These are phyloP conservation scores for Suillus subaureus DNA, from an alignment of 768 basidiomycete genomes.

Conservation along the genomic window DNA sequence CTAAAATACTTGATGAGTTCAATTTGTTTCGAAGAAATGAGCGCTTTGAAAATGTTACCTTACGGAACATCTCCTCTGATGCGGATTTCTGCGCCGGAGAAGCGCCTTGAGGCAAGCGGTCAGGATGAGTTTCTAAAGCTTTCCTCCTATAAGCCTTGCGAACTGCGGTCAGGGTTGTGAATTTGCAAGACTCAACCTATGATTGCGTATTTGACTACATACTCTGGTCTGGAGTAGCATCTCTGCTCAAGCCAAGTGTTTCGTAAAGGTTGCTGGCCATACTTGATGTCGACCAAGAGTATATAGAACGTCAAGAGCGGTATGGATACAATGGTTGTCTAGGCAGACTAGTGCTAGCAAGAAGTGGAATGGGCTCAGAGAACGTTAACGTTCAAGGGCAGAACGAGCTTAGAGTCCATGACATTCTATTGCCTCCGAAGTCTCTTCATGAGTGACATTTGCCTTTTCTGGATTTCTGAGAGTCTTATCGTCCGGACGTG, in stretches of 20 bases:
- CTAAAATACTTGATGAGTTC: constrained; percentile 33
- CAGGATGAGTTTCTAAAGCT: constrained; percentile 77
- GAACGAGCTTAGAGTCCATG: not conserved
- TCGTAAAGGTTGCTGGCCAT: constrained; percentile 71
- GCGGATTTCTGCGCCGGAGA: constrained; percentile 57
- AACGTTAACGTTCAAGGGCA: not conserved
- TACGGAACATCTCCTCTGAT: constrained; percentile 61
- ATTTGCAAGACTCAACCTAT: not conserved
- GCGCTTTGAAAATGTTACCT: constrained; percentile 39
- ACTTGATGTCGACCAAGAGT: constrained; percentile 4
- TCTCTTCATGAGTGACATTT: not conserved
- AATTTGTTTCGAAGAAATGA: constrained; percentile 16
- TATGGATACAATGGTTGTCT: not conserved
- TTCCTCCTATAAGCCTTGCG: constrained; percentile 77
- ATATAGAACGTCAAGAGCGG: not conserved
- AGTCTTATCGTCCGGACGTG: too few relatives aligned
- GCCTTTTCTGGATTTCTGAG: not conserved
- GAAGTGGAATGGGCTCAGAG: too few relatives aligned
- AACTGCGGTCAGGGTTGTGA: constrained; percentile 43
- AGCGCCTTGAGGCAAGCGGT: constrained; percentile 60
- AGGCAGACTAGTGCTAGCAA: not conserved
- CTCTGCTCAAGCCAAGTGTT: constrained; percentile 50
- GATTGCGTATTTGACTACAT: constrained; percentile 28
- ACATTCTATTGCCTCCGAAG: constrained; percentile 6
- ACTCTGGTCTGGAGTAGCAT: constrained; percentile 69